These are phyloP conservation scores for Phoenix roebelenii DNA, from an alignment of 176 grass and related monocot species.

Conservation along the genomic window DNA sequence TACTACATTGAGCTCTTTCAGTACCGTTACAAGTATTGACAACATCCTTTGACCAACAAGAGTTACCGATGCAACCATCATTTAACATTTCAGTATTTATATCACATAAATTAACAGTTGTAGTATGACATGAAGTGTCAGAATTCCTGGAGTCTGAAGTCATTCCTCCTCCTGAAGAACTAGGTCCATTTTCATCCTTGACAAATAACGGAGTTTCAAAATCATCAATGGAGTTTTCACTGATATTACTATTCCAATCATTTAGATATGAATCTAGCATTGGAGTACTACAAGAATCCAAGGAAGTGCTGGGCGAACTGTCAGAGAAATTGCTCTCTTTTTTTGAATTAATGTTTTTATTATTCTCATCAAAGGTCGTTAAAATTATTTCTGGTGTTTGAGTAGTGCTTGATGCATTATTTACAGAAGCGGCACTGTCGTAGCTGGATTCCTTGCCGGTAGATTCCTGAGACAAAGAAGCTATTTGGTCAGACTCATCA, in stretches of 20 bases:
- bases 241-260: constrained; percentile 20
- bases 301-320: constrained; percentile 12
- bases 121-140: not conserved
- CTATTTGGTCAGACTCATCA: constrained; percentile 29
- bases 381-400: constrained; percentile 1
- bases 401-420: constrained; percentile 10
- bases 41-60: constrained; percentile 17
- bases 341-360: not conserved
- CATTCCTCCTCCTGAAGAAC: constrained; percentile 8
- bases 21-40: constrained; percentile 14
- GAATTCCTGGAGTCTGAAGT: not conserved
- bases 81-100: constrained; percentile 26
- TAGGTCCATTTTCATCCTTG: constrained; percentile 27
- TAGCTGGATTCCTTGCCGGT: constrained; percentile 16
- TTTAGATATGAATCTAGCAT: constrained; percentile 32
- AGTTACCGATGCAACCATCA: not conserved
- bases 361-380: not conserved
- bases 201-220: constrained; percentile 1
- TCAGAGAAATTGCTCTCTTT: not conserved
- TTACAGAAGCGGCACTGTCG: constrained; percentile 16
- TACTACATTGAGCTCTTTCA: constrained; percentile 13
- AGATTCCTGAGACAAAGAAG: constrained; percentile 18
- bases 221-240: constrained; percentile 26
- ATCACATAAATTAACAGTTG: constrained; percentile 6
- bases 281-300: constrained; percentile 1